A percentile compares a stretch with the other conserved stretches of the same genome.
Conservation (phyloP, 768 basidiomycete genomes). For the Lactarius indigo region DNA sequence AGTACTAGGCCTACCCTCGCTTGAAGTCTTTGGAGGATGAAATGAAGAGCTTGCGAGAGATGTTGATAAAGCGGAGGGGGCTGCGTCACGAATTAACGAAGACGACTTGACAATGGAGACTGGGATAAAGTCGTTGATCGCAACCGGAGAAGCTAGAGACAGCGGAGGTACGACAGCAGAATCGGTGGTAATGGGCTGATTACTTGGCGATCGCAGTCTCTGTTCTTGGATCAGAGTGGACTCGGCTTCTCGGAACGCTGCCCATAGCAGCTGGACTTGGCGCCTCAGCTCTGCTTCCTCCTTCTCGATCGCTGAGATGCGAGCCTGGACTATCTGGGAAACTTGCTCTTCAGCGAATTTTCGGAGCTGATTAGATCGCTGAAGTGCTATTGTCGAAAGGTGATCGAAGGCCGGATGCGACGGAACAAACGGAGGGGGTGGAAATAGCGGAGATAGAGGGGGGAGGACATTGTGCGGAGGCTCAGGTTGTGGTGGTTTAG, state of each 20-base stretch:
- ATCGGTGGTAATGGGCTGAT: conserved; percentile 1
- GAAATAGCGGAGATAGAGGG: conserved; percentile 57
- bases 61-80: conserved; percentile 62
- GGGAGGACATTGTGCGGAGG: conserved; percentile 42
- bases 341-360: conserved; percentile 57
- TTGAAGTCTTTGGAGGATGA: conserved; percentile 45
- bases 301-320: conserved; percentile 53
- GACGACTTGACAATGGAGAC: conserved; percentile 39
- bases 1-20: conserved; percentile 24
- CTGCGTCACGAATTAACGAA: conserved; percentile 35
- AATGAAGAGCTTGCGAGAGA: conserved; percentile 60
- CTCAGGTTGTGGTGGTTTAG: conserved; percentile 7
- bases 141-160: conserved; percentile 29
- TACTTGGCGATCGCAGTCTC: conserved; percentile 26
- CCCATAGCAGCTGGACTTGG: conserved; percentile 65
- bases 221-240: conserved; percentile 42
- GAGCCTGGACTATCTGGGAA: conserved; percentile 47
- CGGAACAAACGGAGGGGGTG: conserved; percentile 73
- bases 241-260: conserved; percentile 48
- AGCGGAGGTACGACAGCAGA: neutral
- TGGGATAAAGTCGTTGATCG: conserved; percentile 59
- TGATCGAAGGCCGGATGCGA: conserved; percentile 69
- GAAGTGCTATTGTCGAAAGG: conserved; percentile 54
- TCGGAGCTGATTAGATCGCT: conserved; percentile 53
- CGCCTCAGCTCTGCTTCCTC: conserved; percentile 51